Percentiles rank a stretch among this genome's conserved stretches.
These are phyloP conservation scores for Rossbeevera mucosa DNA, from an alignment of 768 basidiomycete genomes.

Conservation along the genomic window DNA sequence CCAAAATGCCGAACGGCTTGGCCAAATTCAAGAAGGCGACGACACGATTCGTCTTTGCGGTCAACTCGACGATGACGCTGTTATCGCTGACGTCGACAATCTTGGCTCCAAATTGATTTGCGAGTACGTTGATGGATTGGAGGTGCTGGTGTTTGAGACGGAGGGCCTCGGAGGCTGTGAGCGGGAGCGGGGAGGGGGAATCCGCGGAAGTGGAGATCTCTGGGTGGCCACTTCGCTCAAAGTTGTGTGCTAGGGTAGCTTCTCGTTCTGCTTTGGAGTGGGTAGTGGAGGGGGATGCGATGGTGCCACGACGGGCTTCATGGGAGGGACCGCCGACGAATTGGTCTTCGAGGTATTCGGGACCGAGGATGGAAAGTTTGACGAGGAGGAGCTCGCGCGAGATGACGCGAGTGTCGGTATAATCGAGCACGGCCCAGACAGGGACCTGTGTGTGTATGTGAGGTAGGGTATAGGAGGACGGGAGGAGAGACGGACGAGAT, in stretches of 20 bases:
- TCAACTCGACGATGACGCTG: conserved; percentile 91
- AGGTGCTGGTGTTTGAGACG: conserved; percentile 87
- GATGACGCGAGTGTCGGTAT: conserved; percentile 88
- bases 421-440: conserved; percentile 98
- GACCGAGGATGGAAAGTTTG: conserved; percentile 95
- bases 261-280: conserved; percentile 66
- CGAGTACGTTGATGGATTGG: conserved; percentile 79
- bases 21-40: conserved; percentile 89
- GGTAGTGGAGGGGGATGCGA: conserved; percentile 12
- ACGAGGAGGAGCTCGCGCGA: conserved; percentile 91
- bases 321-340: conserved; percentile 81
- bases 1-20: conserved; percentile 93
- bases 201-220: conserved; percentile 20
- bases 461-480: not conserved
- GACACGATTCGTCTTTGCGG: conserved; percentile 86
- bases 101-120: conserved; percentile 85
- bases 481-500: conserved; percentile 61
- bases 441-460: conserved; percentile 63
- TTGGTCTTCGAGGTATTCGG: conserved; percentile 94
- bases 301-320: conserved; percentile 51
- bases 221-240: conserved; percentile 56
- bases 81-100: conserved; percentile 95
- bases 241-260: conserved; percentile 66
- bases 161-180: conserved; percentile 82
- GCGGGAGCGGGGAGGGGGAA: conserved; percentile 35